A percentile compares a stretch with the other conserved stretches of the same genome.
Conservation (phyloP, 2,329 filamentous ascomycete genomes). For the Tothia fuscella region DNA sequence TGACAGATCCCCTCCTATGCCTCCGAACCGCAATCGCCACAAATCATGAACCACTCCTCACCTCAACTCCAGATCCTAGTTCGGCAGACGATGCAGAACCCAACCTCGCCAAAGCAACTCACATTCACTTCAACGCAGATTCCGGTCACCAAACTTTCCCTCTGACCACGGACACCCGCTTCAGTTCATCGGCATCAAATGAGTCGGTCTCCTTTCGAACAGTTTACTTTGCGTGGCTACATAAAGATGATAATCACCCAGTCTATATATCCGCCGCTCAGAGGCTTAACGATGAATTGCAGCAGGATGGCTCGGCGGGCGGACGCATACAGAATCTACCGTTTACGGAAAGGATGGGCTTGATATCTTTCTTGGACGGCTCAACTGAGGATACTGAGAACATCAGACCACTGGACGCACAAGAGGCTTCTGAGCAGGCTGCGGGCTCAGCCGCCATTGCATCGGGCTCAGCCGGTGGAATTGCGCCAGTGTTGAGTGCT, state of each 20-base stretch:
- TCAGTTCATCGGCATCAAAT: slow-evolving; percentile 48
- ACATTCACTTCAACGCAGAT: slow-evolving; percentile 34
- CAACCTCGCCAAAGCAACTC: slow-evolving; percentile 61
- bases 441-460: slow-evolving; percentile 42
- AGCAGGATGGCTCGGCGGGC: slow-evolving; percentile 37
- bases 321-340: slow-evolving; percentile 75
- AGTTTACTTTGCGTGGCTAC: slow-evolving; percentile 93
- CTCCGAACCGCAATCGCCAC: slow-evolving; percentile 73
- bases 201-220: slow-evolving; percentile 74
- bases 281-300: slow-evolving; percentile 66
- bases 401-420: slow-evolving; percentile 70
- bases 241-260: slow-evolving; percentile 78
- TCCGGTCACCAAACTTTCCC: slow-evolving; percentile 31
- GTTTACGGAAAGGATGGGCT: slow-evolving; percentile 82
- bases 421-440: slow-evolving; percentile 30
- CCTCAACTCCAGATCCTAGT: slow-evolving; percentile 54
- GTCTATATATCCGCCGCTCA: slow-evolving; percentile 83
- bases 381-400: slow-evolving; percentile 71
- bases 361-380: slow-evolving; percentile 88
- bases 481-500: slow-evolving; percentile 22
- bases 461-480: slow-evolving; percentile 35
- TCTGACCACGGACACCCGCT: slow-evolving; percentile 68
- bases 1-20: slow-evolving; percentile 66
- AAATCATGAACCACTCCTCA: slow-evolving; percentile 57
- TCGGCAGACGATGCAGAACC: slow-evolving; percentile 47